Percentiles rank a stretch among this genome's conserved stretches.
These are phyloP conservation scores for Colletotrichum sidae DNA, from an alignment of 2,329 filamentous ascomycete species.

Conservation along the genomic window DNA sequence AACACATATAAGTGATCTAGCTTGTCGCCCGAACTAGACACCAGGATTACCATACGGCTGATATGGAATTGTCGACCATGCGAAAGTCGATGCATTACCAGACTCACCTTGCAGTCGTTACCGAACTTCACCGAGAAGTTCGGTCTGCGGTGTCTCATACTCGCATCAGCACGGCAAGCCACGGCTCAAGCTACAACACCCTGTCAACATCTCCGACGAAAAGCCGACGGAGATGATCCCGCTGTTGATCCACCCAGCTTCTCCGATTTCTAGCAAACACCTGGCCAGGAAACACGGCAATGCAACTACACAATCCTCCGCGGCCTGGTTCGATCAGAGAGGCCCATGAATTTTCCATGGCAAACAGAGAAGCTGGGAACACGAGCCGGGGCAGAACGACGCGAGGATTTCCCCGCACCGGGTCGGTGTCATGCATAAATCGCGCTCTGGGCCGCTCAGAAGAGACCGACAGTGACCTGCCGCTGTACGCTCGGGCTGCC, in stretches of 20 bases:
- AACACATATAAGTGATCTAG: constrained; percentile 17
- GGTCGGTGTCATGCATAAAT: constrained; percentile 29
- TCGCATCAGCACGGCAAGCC: neutral
- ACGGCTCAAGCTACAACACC: neutral
- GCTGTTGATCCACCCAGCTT: neutral
- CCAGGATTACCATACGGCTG: constrained; percentile 19
- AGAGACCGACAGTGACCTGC: neutral
- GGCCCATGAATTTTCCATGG: constrained; percentile 15
- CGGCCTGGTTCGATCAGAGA: constrained; percentile 28
- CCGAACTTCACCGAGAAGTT: constrained; percentile 25
- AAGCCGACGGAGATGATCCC: neutral
- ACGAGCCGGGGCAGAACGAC: neutral
- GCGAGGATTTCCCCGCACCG: constrained; percentile 22
- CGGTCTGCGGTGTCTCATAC: neutral
- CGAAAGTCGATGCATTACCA: neutral
- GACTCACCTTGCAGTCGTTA: constrained; percentile 14
- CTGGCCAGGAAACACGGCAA: constrained; percentile 13
- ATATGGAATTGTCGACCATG: constrained; percentile 8
- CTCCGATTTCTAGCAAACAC: neutral
- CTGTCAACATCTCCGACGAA: no score
- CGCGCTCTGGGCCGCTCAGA: constrained; percentile 13
- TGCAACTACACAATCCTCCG: constrained; percentile 15
- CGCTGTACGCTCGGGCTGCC: constrained; percentile 23
- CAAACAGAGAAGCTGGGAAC: constrained; percentile 10
- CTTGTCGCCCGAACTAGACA: constrained; percentile 4